phyloP scores from a whole-genome alignment of 2,329 filamentous ascomycete species.

The Cytospora chrysosperma region DNA sequence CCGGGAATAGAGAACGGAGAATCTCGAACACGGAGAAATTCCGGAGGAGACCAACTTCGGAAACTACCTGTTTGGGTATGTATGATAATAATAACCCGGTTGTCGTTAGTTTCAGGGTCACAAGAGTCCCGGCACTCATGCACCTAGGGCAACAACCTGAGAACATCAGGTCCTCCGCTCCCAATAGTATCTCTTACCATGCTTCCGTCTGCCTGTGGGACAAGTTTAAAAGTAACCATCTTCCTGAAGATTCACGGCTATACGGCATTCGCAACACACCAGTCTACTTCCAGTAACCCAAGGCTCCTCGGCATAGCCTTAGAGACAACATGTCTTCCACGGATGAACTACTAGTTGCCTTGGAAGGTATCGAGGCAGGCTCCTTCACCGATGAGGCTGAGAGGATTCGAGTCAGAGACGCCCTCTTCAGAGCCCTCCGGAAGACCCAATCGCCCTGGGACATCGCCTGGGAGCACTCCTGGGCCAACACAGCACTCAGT shows the following conservation, averaged over 20 bases:
- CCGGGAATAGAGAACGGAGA: no score
- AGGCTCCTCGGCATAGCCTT: neutral
- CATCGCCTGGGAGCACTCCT: slow-evolving; percentile 39
- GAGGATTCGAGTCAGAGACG: slow-evolving; percentile 34
- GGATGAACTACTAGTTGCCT: neutral
- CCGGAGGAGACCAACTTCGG: no score
- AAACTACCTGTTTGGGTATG: no score
- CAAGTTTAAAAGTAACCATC: neutral
- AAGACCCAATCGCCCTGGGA: slow-evolving; percentile 40
- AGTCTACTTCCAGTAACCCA: neutral
- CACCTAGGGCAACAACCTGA: no score
- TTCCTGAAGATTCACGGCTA: neutral
- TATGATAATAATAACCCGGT: no score
- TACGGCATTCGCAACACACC: neutral
- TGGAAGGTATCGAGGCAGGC: neutral
- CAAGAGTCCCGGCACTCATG: no score
- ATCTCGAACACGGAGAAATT: no score
- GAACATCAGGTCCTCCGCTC: no score
- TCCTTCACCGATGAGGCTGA: slow-evolving; percentile 33
- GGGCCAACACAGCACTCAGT: slow-evolving; percentile 36
- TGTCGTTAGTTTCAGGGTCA: no score
- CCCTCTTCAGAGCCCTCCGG: slow-evolving; percentile 33
- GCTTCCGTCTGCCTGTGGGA: no score
- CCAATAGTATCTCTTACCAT: no score
- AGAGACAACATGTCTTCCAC: neutral